These are phyloP conservation scores for Cercophora samala DNA, from an alignment of 495 filamentous ascomycete genomes.

Conservation along the genomic window DNA sequence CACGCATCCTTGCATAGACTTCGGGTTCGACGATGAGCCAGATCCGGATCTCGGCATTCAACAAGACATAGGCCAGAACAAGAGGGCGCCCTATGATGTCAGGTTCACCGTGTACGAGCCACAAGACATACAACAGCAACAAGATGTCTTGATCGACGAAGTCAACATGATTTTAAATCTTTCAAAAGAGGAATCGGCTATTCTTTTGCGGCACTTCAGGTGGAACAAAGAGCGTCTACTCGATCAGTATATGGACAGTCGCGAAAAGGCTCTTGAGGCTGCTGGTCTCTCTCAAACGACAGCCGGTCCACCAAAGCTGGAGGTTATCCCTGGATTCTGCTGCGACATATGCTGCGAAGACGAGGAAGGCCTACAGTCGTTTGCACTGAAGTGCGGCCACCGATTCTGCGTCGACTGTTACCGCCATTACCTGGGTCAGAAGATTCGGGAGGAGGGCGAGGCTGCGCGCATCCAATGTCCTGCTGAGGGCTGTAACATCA, in stretches of 20 bases:
- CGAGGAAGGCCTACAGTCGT: slow-evolving; percentile 70
- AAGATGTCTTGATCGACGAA: slow-evolving; percentile 80
- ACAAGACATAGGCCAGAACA: slow-evolving; percentile 68
- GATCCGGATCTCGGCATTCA: slow-evolving; percentile 71
- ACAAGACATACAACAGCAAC: slow-evolving; percentile 72
- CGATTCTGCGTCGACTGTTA: slow-evolving; percentile 96
- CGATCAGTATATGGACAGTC: slow-evolving; percentile 88
- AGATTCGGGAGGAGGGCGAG: slow-evolving; percentile 93
- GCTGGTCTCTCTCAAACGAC: slow-evolving; percentile 72
- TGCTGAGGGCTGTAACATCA: slow-evolving; percentile 76
- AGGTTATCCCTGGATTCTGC: slow-evolving; percentile 69
- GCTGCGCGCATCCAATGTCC: slow-evolving; percentile 94
- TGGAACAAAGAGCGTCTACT: slow-evolving; percentile 97
- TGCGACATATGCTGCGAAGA: slow-evolving; percentile 98
- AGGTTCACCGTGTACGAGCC: slow-evolving; percentile 78
- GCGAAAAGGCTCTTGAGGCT: slow-evolving; percentile 72
- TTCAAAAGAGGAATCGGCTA: slow-evolving; percentile 80
- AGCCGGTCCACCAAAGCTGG: slow-evolving; percentile 60
- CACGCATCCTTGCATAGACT: slow-evolving; percentile 46
- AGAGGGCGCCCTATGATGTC: slow-evolving; percentile 76
- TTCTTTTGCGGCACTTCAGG: slow-evolving; percentile 78
- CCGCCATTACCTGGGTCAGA: slow-evolving; percentile 80
- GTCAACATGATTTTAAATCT: slow-evolving; percentile 84
- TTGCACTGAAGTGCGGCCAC: slow-evolving; percentile 93
- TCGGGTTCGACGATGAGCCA: slow-evolving; percentile 66